Percentiles rank a stretch among this genome's conserved stretches.
phyloP scores from a whole-genome alignment of 805 yeast species.

The Teunomyces stri region DNA sequence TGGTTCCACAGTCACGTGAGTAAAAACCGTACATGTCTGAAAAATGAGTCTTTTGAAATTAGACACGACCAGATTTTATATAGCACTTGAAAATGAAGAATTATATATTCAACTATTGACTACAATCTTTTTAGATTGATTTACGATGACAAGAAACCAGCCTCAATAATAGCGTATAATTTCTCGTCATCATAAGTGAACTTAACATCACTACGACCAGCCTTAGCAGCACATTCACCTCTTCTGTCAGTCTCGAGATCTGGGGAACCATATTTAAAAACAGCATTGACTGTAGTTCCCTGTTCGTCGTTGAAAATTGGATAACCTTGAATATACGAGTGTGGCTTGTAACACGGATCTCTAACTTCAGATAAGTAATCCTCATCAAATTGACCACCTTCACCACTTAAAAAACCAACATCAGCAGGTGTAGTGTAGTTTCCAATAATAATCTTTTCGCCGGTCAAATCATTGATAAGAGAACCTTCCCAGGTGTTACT shows the following conservation, averaged over 20 bases:
- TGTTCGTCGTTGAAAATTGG: not conserved
- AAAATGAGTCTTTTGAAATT: too few relatives aligned
- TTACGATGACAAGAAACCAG: not conserved
- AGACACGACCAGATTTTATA: too few relatives aligned
- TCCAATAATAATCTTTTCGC: not conserved
- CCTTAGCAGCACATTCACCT: not conserved
- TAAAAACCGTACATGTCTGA: too few relatives aligned
- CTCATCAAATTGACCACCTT: not conserved
- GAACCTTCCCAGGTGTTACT: constrained; percentile 2
- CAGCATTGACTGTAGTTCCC: not conserved
- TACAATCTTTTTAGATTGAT: too few relatives aligned
- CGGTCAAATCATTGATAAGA: constrained; percentile 2
- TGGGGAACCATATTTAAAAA: not conserved
- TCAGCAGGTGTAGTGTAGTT: not conserved
- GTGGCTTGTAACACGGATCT: not conserved
- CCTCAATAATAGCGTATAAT: not conserved
- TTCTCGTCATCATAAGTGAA: not conserved
- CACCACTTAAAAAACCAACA: not conserved
- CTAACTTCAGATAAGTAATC: not conserved
- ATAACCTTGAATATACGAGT: not conserved
- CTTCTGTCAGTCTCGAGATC: not conserved
- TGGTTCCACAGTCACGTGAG: not conserved
- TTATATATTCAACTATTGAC: too few relatives aligned
- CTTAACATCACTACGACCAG: not conserved
- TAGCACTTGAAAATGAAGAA: too few relatives aligned